Percentiles rank a stretch among this genome's conserved stretches.
These are phyloP conservation scores for Leucocoprinus sp. DNA, from an alignment of 768 basidiomycete species.

Conservation along the genomic window DNA sequence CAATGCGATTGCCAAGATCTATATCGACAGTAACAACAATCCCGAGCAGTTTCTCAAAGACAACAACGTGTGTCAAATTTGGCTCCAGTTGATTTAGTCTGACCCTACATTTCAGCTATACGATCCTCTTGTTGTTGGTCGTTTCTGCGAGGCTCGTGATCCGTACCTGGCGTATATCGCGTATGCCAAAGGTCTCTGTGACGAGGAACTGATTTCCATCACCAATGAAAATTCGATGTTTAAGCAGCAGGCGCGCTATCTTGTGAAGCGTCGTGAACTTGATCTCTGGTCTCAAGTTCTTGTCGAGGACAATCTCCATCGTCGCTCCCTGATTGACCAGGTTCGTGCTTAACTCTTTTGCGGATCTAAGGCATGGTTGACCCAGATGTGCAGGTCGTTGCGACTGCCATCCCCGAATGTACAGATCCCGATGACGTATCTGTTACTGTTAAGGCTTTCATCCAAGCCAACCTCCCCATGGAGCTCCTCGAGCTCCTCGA, in stretches of 20 bases:
- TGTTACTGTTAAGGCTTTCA: constrained; percentile 96
- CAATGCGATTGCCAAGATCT: constrained; percentile 98
- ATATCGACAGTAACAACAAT: constrained; percentile 98
- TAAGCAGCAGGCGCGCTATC: constrained; percentile 98
- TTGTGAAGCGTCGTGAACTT: constrained; percentile 90
- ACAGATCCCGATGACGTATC: constrained; percentile 99
- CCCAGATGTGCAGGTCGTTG: constrained; percentile 54
- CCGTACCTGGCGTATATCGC: constrained; percentile 99
- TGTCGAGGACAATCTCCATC: constrained; percentile 79
- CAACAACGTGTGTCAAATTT: constrained; percentile 68
- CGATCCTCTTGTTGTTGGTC: constrained; percentile 94
- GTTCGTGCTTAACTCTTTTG: constrained; percentile 27
- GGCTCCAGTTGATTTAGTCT: constrained; percentile 4
- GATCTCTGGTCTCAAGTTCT: constrained; percentile 98
- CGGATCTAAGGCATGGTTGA: not conserved
- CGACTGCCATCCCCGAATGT: constrained; percentile 92
- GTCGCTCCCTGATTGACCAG: constrained; percentile 91
- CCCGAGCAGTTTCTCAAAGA: constrained; percentile 98
- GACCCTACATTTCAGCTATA: constrained; percentile 53
- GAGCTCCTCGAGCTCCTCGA: constrained; percentile 96
- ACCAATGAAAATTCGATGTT: constrained; percentile 99
- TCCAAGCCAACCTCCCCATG: constrained; percentile 92
- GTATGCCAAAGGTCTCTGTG: constrained; percentile 98
- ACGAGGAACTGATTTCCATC: constrained; percentile 92
- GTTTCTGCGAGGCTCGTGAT: constrained; percentile 98